These are phyloP conservation scores for Podospora pseudopauciseta DNA, from an alignment of 495 filamentous ascomycete species.

Conservation along the genomic window DNA sequence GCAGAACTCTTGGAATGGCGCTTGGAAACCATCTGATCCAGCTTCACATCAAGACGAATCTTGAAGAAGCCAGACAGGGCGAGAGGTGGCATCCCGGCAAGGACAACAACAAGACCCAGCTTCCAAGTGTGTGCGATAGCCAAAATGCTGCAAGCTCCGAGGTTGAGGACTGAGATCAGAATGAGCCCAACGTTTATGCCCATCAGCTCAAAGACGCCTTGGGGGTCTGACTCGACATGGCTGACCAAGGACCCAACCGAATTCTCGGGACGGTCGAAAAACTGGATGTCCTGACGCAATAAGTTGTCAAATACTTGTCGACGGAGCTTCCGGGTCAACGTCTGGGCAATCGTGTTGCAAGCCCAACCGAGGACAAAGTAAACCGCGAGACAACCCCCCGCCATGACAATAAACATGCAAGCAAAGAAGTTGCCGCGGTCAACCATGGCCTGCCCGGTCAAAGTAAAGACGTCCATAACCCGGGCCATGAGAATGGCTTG, in stretches of 20 bases:
- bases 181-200: slow-evolving; percentile 83
- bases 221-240: slow-evolving; percentile 49
- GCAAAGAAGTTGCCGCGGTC: slow-evolving; percentile 49
- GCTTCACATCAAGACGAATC: slow-evolving; percentile 74
- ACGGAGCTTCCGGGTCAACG: slow-evolving; percentile 70
- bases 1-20: slow-evolving; percentile 60
- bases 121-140: slow-evolving; percentile 81
- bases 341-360: slow-evolving; percentile 35
- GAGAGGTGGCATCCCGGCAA: slow-evolving; percentile 66
- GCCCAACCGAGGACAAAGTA: slow-evolving; percentile 47
- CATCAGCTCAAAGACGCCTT: slow-evolving; percentile 77
- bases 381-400: slow-evolving; percentile 36
- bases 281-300: slow-evolving; percentile 87
- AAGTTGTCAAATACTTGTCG: slow-evolving; percentile 72
- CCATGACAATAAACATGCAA: slow-evolving; percentile 54
- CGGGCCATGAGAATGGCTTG: slow-evolving; percentile 36
- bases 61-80: slow-evolving; percentile 80
- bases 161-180: slow-evolving; percentile 68
- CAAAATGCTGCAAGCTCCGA: slow-evolving; percentile 64
- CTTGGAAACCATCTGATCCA: slow-evolving; percentile 49
- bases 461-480: slow-evolving; percentile 35
- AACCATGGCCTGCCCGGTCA: slow-evolving; percentile 25
- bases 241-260: slow-evolving; percentile 74
- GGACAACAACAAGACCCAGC: slow-evolving; percentile 75
- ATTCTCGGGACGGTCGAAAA: slow-evolving; percentile 77